These are phyloP conservation scores for Fusarium redolens DNA, from an alignment of 2,329 filamentous ascomycete genomes.

Conservation along the genomic window DNA sequence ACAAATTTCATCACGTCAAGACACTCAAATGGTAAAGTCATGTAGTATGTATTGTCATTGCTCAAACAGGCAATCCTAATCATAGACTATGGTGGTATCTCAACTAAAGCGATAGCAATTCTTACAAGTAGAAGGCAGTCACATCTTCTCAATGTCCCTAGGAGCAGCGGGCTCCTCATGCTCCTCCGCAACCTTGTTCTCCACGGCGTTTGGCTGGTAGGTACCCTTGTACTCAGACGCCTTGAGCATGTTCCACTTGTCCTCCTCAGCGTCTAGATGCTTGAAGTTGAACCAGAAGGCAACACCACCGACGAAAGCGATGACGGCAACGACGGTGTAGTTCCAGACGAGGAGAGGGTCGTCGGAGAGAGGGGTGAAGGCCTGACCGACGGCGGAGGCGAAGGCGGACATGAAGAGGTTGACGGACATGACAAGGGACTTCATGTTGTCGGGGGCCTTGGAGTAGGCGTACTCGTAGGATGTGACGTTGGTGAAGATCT, in stretches of 20 bases:
- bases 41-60: not conserved
- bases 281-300: constrained; percentile 77
- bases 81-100: constrained; percentile 29
- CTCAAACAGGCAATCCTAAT: constrained; percentile 1
- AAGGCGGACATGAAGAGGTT: constrained; percentile 78
- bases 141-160: constrained; percentile 36
- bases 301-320: constrained; percentile 71
- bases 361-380: constrained; percentile 68
- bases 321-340: constrained; percentile 71
- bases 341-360: constrained; percentile 79
- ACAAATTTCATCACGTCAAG: not conserved
- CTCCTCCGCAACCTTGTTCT: constrained; percentile 43
- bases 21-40: not conserved
- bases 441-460: constrained; percentile 84
- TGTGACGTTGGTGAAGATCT: constrained; percentile 66
- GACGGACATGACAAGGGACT: constrained; percentile 77
- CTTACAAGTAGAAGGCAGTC: constrained; percentile 9
- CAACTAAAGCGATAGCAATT: constrained; percentile 24
- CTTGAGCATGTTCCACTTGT: constrained; percentile 72
- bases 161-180: constrained; percentile 30
- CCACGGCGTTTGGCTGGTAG: constrained; percentile 52
- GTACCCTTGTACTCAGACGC: constrained; percentile 56
- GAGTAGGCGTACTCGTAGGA: constrained; percentile 82
- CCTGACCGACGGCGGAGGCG: constrained; percentile 76
- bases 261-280: constrained; percentile 74